A percentile compares a stretch with the other conserved stretches of the same genome.
Conservation (phyloP, 2,329 filamentous ascomycete genomes). For the Septoria linicola region DNA sequence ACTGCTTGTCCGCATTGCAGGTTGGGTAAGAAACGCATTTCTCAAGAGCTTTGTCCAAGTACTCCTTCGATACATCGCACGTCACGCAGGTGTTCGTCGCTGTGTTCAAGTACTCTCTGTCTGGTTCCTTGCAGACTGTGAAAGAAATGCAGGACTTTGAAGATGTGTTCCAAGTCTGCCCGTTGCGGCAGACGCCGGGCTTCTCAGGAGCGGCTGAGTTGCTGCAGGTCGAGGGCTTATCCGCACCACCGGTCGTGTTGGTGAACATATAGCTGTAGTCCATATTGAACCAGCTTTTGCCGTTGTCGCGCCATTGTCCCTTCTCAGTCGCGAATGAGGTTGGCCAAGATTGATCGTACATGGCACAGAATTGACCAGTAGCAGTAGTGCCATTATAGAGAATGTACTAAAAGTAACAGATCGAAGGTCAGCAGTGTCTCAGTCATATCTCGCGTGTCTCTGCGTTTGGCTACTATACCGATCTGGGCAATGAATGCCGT, state of each 20-base stretch:
- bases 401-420: no score
- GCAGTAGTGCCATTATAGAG: background rate
- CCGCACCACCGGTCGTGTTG: constrained; percentile 16
- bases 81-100: background rate
- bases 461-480: no score
- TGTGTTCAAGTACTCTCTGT: background rate
- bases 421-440: no score
- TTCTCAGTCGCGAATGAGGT: background rate
- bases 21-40: background rate
- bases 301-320: background rate
- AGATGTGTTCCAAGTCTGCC: background rate
- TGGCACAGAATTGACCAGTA: background rate
- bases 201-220: background rate
- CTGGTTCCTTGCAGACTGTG: background rate
- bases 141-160: background rate
- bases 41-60: background rate
- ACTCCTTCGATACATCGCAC: background rate
- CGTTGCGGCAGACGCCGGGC: background rate
- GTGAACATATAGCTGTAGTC: constrained; percentile 21
- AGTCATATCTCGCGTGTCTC: no score
- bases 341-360: background rate
- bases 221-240: constrained; percentile 9
- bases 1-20: background rate
- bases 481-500: no score
- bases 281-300: constrained; percentile 6